Conservation (phyloP, 257 asterid genomes). For the Scutellaria barbata region DNA sequence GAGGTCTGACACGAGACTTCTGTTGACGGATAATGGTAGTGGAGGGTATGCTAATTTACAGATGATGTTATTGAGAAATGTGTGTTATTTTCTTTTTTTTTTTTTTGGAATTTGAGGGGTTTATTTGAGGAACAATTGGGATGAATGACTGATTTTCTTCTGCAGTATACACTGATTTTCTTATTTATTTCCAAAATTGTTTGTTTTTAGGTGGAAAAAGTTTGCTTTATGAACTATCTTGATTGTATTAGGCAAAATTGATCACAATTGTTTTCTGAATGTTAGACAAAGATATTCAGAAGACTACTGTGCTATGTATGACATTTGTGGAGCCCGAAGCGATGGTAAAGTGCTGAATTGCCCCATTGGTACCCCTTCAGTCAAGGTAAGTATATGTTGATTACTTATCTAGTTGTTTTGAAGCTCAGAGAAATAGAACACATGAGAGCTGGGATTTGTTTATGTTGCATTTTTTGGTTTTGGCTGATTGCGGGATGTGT, state of each 20-base stretch:
- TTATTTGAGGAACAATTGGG: constrained; percentile 11
- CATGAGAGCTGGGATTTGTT: constrained; percentile 15
- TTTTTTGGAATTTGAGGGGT: not conserved
- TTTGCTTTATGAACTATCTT: not conserved
- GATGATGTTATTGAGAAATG: not conserved
- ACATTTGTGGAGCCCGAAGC: constrained; percentile 81
- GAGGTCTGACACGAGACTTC: constrained; percentile 50
- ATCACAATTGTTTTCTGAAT: constrained; percentile 33
- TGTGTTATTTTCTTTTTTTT: not conserved
- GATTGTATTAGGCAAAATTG: constrained; percentile 18
- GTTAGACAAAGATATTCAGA: constrained; percentile 65
- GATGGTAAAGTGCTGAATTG: constrained; percentile 93
- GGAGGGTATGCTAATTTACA: constrained; percentile 44
- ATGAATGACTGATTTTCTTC: not conserved
- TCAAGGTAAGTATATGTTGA: constrained; percentile 54
- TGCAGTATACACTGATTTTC: constrained; percentile 10
- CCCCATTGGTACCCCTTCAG: constrained; percentile 73
- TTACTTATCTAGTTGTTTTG: constrained; percentile 4
- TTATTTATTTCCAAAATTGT: not conserved
- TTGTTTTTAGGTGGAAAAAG: not conserved
- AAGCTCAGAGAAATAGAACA: not conserved
- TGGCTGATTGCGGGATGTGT: constrained; percentile 45
- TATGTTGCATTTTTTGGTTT: constrained; percentile 4
- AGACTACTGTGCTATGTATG: constrained; percentile 88
- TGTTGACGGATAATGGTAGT: constrained; percentile 47